Conservation (phyloP, 352 stramenopile species). For the Phytophthora macrochlamydospora region DNA sequence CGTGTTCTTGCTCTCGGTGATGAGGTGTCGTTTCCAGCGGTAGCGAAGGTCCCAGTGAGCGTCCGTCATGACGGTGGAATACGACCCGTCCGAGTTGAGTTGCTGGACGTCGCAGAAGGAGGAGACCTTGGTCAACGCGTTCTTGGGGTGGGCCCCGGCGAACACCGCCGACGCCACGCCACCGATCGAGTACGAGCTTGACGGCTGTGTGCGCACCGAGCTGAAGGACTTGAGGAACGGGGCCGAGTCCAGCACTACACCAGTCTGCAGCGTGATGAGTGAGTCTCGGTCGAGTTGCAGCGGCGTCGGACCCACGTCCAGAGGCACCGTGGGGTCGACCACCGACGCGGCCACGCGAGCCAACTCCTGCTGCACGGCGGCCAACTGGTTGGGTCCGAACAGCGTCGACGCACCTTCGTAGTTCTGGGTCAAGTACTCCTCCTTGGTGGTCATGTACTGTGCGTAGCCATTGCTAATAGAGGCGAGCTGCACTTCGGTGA, state of each 20-base stretch:
- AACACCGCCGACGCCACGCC: conserved; percentile 40
- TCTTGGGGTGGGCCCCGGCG: conserved; percentile 43
- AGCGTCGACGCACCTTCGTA: conserved; percentile 76
- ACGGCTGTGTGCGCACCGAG: conserved; percentile 31
- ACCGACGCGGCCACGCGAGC: conserved; percentile 43
- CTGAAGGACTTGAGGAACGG: conserved; percentile 29
- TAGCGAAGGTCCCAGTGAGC: conserved; percentile 51
- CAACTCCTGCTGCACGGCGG: conserved; percentile 56
- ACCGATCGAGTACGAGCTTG: conserved; percentile 33
- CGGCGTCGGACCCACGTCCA: conserved; percentile 42
- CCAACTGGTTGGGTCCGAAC: conserved; percentile 69
- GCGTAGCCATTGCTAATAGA: conserved; percentile 43
- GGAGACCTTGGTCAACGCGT: conserved; percentile 28
- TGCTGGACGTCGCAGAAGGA: conserved; percentile 50
- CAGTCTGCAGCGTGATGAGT: conserved; percentile 40
- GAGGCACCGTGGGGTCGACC: conserved; percentile 15
- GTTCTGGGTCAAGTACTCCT: conserved; percentile 56
- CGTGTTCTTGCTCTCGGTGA: conserved; percentile 34
- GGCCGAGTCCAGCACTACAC: conserved; percentile 40
- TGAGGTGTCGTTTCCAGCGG: conserved; percentile 22
- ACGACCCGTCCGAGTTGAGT: conserved; percentile 16
- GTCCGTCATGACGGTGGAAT: conserved; percentile 39
- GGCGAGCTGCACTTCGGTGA: conserved; percentile 53
- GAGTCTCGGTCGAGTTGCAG: conserved; percentile 41
- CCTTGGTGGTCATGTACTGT: conserved; percentile 37